Conservation (phyloP, 1,284 basidiomycete species). For the Pseudozyma tsukubaensis region DNA sequence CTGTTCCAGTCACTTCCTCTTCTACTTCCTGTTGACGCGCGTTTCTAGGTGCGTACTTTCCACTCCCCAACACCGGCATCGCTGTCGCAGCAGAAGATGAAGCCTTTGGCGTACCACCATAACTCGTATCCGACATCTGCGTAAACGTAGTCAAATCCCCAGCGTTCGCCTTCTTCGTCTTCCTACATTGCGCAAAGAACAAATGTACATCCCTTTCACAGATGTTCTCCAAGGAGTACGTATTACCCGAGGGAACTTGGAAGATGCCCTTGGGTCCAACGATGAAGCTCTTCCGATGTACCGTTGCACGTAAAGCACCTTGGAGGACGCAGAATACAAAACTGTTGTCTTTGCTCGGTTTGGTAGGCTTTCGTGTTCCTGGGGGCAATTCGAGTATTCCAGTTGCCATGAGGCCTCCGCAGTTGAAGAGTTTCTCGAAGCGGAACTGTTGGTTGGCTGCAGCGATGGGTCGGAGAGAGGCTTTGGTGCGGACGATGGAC, state of each 20-base stretch:
- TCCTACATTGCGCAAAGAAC: conserved; percentile 93
- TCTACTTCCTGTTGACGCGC: neutral
- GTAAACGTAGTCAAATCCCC: conserved; percentile 45
- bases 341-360: conserved; percentile 90
- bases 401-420: conserved; percentile 88
- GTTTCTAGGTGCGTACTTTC: neutral
- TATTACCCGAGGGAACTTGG: conserved; percentile 88
- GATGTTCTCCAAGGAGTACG: conserved; percentile 89
- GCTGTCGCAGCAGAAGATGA: neutral
- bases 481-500: conserved; percentile 37
- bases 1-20: neutral
- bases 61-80: neutral
- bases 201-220: conserved; percentile 81
- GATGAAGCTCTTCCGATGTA: conserved; percentile 82
- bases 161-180: conserved; percentile 65
- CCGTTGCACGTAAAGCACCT: conserved; percentile 85
- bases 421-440: conserved; percentile 95
- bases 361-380: conserved; percentile 82
- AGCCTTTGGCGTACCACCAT: conserved; percentile 13
- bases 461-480: conserved; percentile 52
- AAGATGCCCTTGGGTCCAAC: conserved; percentile 87
- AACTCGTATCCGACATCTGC: conserved; percentile 43
- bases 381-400: conserved; percentile 86
- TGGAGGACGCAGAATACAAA: conserved; percentile 76
- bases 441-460: conserved; percentile 76